Conservation (phyloP, 495 filamentous ascomycete genomes). For the Clohesyomyces aquaticus region DNA sequence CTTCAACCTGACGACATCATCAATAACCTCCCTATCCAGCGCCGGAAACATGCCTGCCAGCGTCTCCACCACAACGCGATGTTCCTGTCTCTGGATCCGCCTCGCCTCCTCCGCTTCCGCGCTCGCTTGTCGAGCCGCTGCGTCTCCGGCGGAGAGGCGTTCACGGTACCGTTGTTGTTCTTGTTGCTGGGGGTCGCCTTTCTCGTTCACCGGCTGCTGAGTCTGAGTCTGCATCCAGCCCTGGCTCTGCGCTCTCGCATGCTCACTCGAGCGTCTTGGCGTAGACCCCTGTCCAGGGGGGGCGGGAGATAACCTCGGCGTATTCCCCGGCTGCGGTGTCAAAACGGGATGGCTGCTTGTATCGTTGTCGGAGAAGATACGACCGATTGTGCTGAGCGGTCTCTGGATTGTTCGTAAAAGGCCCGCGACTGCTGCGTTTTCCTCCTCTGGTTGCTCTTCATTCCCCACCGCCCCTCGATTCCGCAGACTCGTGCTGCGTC, state of each 20-base stretch:
- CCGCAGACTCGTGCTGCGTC: constrained; percentile 50
- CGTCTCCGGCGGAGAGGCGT: constrained; percentile 74
- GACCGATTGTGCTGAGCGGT: constrained; percentile 91
- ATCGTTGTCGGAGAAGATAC: constrained; percentile 89
- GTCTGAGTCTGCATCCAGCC: no score
- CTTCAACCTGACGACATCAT: constrained; percentile 90
- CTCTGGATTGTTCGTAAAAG: constrained; percentile 88
- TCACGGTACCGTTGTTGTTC: constrained; percentile 24
- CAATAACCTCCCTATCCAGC: constrained; percentile 86
- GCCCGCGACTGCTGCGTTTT: constrained; percentile 80
- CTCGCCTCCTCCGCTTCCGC: constrained; percentile 90
- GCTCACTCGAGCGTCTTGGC: constrained; percentile 51
- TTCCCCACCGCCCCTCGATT: constrained; percentile 54
- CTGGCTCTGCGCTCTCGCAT: no score
- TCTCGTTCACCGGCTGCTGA: constrained; percentile 25
- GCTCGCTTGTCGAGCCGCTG: constrained; percentile 90
- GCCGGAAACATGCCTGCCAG: constrained; percentile 92
- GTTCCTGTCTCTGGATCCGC: constrained; percentile 80
- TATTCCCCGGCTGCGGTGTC: constrained; percentile 61
- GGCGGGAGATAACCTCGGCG: constrained; percentile 63
- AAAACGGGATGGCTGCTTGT: constrained; percentile 44
- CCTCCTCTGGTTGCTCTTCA: constrained; percentile 52
- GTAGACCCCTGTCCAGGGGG: constrained; percentile 47
- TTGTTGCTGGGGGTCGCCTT: constrained; percentile 17
- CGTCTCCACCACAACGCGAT: constrained; percentile 88